phyloP scores from a whole-genome alignment of 2,329 filamentous ascomycete species.

The Beauveria caledonica region DNA sequence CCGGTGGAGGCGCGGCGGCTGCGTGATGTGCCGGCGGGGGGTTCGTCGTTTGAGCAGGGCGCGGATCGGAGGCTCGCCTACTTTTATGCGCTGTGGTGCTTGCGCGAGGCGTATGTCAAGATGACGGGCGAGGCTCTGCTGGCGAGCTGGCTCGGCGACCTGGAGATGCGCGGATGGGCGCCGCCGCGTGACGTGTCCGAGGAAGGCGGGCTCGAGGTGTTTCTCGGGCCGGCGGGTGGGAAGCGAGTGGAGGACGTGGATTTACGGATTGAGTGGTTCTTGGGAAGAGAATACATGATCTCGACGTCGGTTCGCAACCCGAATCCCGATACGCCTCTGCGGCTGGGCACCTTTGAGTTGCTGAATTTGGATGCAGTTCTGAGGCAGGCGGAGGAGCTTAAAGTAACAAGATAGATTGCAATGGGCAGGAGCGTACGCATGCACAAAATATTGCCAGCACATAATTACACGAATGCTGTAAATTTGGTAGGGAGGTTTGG shows the following conservation, averaged over 20 bases:
- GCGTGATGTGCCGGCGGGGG: slow-evolving; percentile 32
- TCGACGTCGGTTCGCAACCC: slow-evolving; percentile 42
- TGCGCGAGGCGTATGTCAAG: slow-evolving; percentile 77
- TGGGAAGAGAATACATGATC: slow-evolving; percentile 46
- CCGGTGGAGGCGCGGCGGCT: slow-evolving; percentile 54
- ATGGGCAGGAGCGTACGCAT: neutral
- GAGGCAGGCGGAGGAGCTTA: slow-evolving; percentile 30
- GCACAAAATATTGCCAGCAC: neutral
- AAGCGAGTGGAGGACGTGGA: slow-evolving; percentile 25
- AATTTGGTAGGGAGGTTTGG: neutral
- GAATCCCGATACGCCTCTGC: slow-evolving; percentile 30
- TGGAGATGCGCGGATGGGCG: slow-evolving; percentile 59
- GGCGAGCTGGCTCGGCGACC: slow-evolving; percentile 60
- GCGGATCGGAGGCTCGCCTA: slow-evolving; percentile 45
- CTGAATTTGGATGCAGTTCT: slow-evolving; percentile 39
- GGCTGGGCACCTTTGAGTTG: slow-evolving; percentile 33
- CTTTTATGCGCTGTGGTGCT: slow-evolving; percentile 73
- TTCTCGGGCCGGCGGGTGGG: slow-evolving; percentile 19
- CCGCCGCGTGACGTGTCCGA: slow-evolving; percentile 36
- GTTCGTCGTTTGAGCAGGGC: slow-evolving; percentile 23
- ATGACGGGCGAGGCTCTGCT: slow-evolving; percentile 72
- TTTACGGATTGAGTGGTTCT: slow-evolving; percentile 28
- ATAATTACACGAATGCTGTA: neutral
- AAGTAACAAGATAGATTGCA: neutral
- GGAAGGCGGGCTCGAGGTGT: slow-evolving; percentile 21